phyloP scores from a whole-genome alignment of 2,329 filamentous ascomycete species.

The Pseudocercospora musae region DNA sequence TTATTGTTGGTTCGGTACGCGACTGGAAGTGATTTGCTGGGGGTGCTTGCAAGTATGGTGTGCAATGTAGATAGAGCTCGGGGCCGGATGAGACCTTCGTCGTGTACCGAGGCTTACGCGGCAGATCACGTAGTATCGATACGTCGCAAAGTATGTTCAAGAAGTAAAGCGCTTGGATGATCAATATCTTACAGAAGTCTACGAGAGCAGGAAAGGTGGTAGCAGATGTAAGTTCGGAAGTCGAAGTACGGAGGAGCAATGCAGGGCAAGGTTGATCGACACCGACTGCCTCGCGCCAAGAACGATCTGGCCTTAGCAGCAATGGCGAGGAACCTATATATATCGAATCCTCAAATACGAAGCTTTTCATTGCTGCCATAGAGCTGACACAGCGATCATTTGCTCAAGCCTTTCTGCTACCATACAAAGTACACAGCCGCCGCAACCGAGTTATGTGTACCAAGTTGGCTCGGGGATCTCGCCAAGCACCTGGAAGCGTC shows the following conservation, averaged over 20 bases:
- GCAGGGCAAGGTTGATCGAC: not conserved
- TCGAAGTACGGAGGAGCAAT: not conserved
- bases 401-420: slow-evolving; percentile 4
- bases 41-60: not conserved
- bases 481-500: slow-evolving; percentile 54
- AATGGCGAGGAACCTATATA: not conserved
- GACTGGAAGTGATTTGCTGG: not conserved
- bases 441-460: slow-evolving; percentile 14
- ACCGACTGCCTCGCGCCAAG: not conserved
- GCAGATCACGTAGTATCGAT: not conserved
- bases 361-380: not conserved
- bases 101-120: not conserved
- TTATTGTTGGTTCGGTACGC: not conserved
- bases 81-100: not conserved
- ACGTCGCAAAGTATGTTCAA: not conserved
- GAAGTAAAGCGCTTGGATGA: not conserved
- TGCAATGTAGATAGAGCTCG: not conserved
- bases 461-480: slow-evolving; percentile 17
- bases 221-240: not conserved
- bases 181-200: not conserved
- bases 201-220: not conserved
- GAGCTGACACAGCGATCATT: not conserved
- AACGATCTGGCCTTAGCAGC: not conserved
- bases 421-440: slow-evolving; percentile 7
- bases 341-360: not conserved